Conservation (phyloP, 1,284 basidiomycete species). For the Cryptococcus jaspeensis region DNA sequence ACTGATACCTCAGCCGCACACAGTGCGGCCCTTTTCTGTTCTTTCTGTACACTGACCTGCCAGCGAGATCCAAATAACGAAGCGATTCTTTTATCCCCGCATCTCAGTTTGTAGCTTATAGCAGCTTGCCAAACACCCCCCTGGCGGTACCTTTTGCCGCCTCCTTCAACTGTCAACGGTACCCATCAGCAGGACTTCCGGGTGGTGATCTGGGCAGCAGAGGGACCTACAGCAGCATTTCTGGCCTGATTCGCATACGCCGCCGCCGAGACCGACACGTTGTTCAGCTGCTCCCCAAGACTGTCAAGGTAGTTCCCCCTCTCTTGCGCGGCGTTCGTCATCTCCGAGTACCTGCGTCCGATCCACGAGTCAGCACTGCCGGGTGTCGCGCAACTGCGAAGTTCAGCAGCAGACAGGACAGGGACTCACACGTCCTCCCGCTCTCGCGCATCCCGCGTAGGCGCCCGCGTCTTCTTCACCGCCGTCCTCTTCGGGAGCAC, state of each 20-base stretch:
- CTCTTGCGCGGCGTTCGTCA: constrained; percentile 37
- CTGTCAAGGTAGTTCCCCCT: constrained; percentile 38
- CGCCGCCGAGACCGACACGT: constrained; percentile 33
- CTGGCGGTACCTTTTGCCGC: constrained; percentile 44
- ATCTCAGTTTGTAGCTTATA: constrained; percentile 11
- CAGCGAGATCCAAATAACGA: no score
- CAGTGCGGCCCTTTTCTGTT: no score
- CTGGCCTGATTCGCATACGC: constrained; percentile 41
- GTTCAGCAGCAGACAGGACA: neutral
- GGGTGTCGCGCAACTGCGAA: neutral
- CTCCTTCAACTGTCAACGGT: constrained; percentile 43
- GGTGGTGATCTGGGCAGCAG: neutral
- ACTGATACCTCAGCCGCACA: no score
- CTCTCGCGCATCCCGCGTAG: constrained; percentile 32
- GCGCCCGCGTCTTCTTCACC: constrained; percentile 25
- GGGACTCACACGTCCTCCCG: constrained; percentile 38
- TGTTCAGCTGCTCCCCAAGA: constrained; percentile 41
- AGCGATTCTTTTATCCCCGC: no score
- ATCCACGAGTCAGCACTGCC: neutral
- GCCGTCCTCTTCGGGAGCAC: constrained; percentile 30
- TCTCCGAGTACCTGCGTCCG: constrained; percentile 39
- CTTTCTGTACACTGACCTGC: no score
- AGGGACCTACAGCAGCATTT: constrained; percentile 41
- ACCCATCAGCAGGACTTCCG: neutral
- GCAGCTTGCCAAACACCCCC: constrained; percentile 39